Evolutionary conservation across 177 flowering plant species (phyloP).

Genomic region (Vitis hybrid): DNA sequence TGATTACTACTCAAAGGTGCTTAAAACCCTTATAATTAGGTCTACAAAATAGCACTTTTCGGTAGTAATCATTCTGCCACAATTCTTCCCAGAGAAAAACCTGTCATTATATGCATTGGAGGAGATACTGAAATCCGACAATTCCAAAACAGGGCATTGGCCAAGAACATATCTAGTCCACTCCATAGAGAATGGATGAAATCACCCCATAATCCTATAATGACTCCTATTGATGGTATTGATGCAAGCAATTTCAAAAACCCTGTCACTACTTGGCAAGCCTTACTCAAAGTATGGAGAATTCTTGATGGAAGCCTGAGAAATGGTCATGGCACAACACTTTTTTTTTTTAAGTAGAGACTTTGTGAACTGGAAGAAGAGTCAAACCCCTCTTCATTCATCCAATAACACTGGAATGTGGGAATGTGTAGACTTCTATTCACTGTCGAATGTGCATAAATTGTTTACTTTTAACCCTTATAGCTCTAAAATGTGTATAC

Average conservation of each 20-base stretch:
- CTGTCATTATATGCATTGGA: conserved; percentile 42
- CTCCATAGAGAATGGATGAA: conserved; percentile 35
- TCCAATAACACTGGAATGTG: neutral
- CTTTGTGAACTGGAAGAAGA: conserved; percentile 27
- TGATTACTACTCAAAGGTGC: no score
- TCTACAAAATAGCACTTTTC: no score
- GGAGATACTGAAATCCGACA: conserved; percentile 11
- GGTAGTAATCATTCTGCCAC: conserved; percentile 33
- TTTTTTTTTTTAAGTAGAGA: conserved; percentile 28
- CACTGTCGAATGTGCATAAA: no score
- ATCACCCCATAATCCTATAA: conserved; percentile 30
- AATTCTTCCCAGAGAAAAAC: conserved; percentile 25
- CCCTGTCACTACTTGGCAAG: conserved; percentile 52
- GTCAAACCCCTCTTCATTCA: conserved; percentile 25
- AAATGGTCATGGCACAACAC: conserved; percentile 20
- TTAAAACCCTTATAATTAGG: no score
- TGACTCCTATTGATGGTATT: conserved; percentile 19
- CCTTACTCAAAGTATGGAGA: conserved; percentile 31
- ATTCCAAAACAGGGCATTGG: conserved; percentile 38
- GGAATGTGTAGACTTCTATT: no score
- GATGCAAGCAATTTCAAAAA: conserved; percentile 27
- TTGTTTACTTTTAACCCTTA: no score
- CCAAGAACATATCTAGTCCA: conserved; percentile 39
- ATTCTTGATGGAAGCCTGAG: conserved; percentile 31
- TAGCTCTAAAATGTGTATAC: no score